Percentiles rank a stretch among this genome's conserved stretches.
phyloP scores from a whole-genome alignment of 2,329 filamentous ascomycete genomes.

The Nemania sp. region DNA sequence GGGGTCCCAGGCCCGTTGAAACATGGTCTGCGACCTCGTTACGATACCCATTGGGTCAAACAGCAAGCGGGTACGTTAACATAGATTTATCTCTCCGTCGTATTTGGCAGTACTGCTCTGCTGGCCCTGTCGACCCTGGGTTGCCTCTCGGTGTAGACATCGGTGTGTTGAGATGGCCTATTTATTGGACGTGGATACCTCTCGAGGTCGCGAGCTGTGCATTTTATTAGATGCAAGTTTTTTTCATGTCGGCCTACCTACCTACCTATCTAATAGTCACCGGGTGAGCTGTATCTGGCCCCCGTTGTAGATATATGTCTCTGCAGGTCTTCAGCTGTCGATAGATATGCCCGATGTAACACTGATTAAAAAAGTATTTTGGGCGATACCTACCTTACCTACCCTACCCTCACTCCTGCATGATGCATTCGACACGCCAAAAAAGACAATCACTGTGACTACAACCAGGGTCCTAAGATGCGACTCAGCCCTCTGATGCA shows the following conservation, averaged over 20 bases:
- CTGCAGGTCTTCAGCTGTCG: slow-evolving; percentile 16
- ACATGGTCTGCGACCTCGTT: too few relatives aligned
- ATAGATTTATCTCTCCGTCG: too few relatives aligned
- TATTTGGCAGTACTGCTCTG: too few relatives aligned
- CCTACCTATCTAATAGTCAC: too few relatives aligned
- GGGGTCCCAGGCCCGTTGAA: not conserved
- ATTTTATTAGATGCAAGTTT: not conserved
- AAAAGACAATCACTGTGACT: not conserved
- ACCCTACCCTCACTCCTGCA: slow-evolving; percentile 21
- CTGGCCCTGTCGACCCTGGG: not conserved
- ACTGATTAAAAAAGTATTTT: slow-evolving; percentile 16
- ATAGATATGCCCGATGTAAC: slow-evolving; percentile 24
- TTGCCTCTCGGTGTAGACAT: not conserved
- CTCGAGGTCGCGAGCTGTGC: not conserved
- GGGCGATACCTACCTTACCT: slow-evolving; percentile 3
- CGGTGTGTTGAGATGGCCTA: not conserved
- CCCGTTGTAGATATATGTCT: not conserved
- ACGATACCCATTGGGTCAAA: not conserved
- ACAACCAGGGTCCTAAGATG: slow-evolving; percentile 16
- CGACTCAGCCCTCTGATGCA: slow-evolving; percentile 13
- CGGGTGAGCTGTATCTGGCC: too few relatives aligned
- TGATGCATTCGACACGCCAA: slow-evolving; percentile 8
- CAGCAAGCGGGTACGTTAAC: slow-evolving; percentile 15
- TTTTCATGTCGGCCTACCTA: not conserved
- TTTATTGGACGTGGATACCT: not conserved